Base-by-base conservation (phyloP, 78 protist species). In the Parvularia atlantis region DNA sequence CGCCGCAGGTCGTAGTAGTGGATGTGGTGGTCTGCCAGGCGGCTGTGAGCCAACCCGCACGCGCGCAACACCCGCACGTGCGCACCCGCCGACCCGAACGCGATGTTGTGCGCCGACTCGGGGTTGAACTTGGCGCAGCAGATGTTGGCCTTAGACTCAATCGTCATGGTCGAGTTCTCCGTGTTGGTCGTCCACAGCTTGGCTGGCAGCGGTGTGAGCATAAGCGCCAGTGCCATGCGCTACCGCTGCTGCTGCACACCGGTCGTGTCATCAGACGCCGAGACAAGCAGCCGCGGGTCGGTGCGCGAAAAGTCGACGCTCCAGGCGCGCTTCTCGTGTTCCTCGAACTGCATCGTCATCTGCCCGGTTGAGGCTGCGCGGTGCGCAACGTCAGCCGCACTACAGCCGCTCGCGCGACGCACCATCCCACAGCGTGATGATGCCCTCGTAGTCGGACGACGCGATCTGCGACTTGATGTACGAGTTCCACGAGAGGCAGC, bases 291-390 rank as follows among this genome's bases (percentile, higher is more conserved):
- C 1, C 73, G 60, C 17, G 87, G 87, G 57, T 85, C 83, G 10
- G 73, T 37, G 2, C 69, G 67, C 33, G 77, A 66, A 36, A 85
- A 81, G 33, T 85, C 86, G 6, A 85, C 90, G 71, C 73, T 61
- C 90, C 90, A 82, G 1, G 71, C 86, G 30, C 89, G 56, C 64
- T 80, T 79, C 59, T 84, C 89, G 71, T 84, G 89, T 54, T 84
- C 89, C 30, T 76, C 76, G 71, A 75, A 59, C 53, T 59, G 31
- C 71, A 35, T 22, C 22, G 66, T 36, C 26, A 54, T 52, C 66
- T 70, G 82, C 17, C 9, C 24, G 13, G 28, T 16, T 16, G 64
- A 59, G 39, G 13, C 9, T 9, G 13, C 28, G 13, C 13, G 13
- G 13, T 16, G 13, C 9, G 24, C 9, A 36, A 59, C 9, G 13